Evolutionary conservation across 139 green algal genomes (phyloP).

Genomic region (Klebsormidium nitens): DNA sequence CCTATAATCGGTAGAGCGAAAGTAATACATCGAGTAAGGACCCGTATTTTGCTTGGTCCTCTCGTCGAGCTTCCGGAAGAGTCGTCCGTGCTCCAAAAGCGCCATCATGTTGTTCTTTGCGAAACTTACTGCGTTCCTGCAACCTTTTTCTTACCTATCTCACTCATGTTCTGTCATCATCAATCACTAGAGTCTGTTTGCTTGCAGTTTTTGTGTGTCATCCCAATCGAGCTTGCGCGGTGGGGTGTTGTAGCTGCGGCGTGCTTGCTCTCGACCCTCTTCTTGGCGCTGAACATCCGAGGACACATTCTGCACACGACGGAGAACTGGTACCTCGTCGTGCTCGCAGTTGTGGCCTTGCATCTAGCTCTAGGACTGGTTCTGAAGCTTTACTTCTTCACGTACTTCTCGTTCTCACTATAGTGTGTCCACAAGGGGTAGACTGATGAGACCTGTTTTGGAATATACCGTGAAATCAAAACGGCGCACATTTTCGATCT

Average conservation of each 20-base stretch:
- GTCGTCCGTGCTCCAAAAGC: neutral
- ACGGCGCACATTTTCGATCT: too few relatives aligned
- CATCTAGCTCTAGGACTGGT: constrained; percentile 27
- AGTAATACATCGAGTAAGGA: neutral
- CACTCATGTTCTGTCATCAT: neutral
- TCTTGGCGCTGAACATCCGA: constrained; percentile 26
- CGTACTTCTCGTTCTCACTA: too few relatives aligned
- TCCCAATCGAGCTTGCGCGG: constrained; percentile 25
- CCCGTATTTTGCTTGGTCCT: neutral
- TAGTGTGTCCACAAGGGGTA: too few relatives aligned
- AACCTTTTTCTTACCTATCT: neutral
- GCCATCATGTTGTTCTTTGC: neutral
- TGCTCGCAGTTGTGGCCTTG: neutral
- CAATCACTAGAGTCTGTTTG: too few relatives aligned
- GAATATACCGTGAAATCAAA: too few relatives aligned
- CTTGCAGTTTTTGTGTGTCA: constrained; percentile 33
- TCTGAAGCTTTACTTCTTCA: constrained; percentile 42
- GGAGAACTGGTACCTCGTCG: constrained; percentile 23
- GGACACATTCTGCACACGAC: constrained; percentile 8
- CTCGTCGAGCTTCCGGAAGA: too few relatives aligned
- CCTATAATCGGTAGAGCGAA: neutral
- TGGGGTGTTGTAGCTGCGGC: constrained; percentile 29
- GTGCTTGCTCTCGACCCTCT: constrained; percentile 15
- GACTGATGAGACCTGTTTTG: too few relatives aligned
- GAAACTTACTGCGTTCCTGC: neutral